A percentile compares a stretch with the other conserved stretches of the same genome.
Conservation (phyloP, 305 asterid genomes). For the Ajuga reptans region DNA sequence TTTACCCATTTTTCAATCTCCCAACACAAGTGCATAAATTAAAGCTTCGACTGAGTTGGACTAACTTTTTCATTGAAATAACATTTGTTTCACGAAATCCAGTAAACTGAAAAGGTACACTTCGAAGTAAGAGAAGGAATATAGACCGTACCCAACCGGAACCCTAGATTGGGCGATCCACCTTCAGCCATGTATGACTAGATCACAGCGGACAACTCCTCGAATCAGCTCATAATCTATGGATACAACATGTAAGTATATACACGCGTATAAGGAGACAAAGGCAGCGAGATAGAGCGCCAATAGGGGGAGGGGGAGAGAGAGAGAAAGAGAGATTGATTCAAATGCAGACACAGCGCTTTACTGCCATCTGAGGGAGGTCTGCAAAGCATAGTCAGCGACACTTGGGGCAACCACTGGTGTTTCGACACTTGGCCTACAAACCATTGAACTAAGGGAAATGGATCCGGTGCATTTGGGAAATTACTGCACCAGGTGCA, state of each 20-base stretch:
- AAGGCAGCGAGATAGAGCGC: too few species aligned
- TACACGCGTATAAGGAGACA: background rate
- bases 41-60: background rate
- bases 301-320: slow-evolving; percentile 11
- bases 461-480: too few species aligned
- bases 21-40: background rate
- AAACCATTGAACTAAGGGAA: background rate
- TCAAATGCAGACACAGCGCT: slow-evolving; percentile 8
- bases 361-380: slow-evolving; percentile 21
- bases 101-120: background rate
- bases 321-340: slow-evolving; percentile 28
- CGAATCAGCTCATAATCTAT: slow-evolving; percentile 23
- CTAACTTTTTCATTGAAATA: background rate
- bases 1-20: background rate
- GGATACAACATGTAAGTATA: background rate
- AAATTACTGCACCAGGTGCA: too few species aligned
- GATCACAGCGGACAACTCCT: slow-evolving; percentile 27
- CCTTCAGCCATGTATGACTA: slow-evolving; percentile 49
- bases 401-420: slow-evolving; percentile 12
- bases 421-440: slow-evolving; percentile 10
- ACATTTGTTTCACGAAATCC: background rate
- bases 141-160: slow-evolving; percentile 51
- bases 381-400: slow-evolving; percentile 26
- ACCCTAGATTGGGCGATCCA: slow-evolving; percentile 62
- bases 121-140: background rate